Conservation (phyloP, 2,329 filamentous ascomycete genomes). For the Curvularia lunata region DNA sequence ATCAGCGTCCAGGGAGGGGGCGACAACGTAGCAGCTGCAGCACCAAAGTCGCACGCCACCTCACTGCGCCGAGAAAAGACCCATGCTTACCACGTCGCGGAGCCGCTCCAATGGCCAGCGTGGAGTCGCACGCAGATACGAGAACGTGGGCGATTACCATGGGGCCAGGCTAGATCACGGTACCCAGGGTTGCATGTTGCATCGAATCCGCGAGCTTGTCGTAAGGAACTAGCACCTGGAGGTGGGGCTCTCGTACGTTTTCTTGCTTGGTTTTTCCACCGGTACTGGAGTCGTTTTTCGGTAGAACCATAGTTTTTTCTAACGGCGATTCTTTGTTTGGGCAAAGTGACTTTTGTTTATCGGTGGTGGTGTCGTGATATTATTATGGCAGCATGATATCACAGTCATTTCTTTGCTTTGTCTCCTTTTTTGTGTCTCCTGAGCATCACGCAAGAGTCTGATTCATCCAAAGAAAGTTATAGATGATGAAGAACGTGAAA, state of each 20-base stretch:
- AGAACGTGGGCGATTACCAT: background rate
- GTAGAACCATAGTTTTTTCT: background rate
- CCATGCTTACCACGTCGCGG: background rate
- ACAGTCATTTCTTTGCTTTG: background rate
- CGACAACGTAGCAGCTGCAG: background rate
- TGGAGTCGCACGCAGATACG: background rate
- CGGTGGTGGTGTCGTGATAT: background rate
- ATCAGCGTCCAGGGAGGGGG: constrained; percentile 2
- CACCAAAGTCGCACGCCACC: background rate
- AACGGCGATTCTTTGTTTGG: background rate
- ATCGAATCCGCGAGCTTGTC: background rate
- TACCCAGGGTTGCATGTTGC: background rate
- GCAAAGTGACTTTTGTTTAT: background rate
- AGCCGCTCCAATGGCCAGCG: background rate
- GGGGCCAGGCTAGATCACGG: background rate
- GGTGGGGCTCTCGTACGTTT: background rate
- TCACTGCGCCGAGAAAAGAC: background rate
- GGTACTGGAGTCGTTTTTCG: background rate
- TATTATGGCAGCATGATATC: background rate
- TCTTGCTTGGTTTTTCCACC: background rate
- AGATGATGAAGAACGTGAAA: background rate
- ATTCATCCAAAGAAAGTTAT: background rate
- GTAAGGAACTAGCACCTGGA: background rate
- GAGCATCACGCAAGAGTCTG: background rate
- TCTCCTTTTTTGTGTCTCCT: background rate